Base-by-base conservation (phyloP, 768 basidiomycete species). In the Cyclocybe cylindracea region DNA sequence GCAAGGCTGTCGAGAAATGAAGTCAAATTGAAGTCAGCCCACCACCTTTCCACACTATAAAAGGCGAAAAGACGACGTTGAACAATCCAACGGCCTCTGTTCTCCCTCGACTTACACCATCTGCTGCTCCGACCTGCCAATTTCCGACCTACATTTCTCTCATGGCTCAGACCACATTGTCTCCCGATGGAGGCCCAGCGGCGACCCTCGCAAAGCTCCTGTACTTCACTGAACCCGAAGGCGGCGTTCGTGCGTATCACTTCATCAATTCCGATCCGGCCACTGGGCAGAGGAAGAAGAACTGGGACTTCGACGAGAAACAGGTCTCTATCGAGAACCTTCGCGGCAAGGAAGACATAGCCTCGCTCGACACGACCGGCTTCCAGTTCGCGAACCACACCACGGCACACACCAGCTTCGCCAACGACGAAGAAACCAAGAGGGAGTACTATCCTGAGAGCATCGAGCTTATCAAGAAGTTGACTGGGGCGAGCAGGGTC, bases 371-470 rank as follows among this genome's bases (percentile, higher is more conserved):
- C 56, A 74, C 61, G 1, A 63, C 75, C 2, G 80, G 82, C 3
- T 85, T 82, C 64, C 74, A 77, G 58, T 79, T 68, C 53, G 66
- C 58, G 52, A 38, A 55, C 10, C 59, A 60, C 33, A 62, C 78
- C 0, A 63, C 79, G 0, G 71, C 76, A 50, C 75, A 78, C 55
- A 76, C 66, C 11, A 54, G 70, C 1, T 86, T 86, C 64, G 50
- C 52, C 1, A 69, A 77, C 49, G 79, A 83, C 35, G 75, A 72
- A 10, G 76, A 76, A 16, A 76, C 86, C 38, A 56, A 71, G 57
- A 60, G 56, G 36, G 78, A 78, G 39, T 87, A 87, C 60, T 86
- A 85, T 58, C 75, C 77, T 1, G 85, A 87, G 66, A 79, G 78
- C 56, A 69, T 74, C 13, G 78, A 78, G 58, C 67, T 85, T 34